Base-by-base conservation (phyloP, 2,329 filamentous ascomycete species). In the Amphichorda felina region DNA sequence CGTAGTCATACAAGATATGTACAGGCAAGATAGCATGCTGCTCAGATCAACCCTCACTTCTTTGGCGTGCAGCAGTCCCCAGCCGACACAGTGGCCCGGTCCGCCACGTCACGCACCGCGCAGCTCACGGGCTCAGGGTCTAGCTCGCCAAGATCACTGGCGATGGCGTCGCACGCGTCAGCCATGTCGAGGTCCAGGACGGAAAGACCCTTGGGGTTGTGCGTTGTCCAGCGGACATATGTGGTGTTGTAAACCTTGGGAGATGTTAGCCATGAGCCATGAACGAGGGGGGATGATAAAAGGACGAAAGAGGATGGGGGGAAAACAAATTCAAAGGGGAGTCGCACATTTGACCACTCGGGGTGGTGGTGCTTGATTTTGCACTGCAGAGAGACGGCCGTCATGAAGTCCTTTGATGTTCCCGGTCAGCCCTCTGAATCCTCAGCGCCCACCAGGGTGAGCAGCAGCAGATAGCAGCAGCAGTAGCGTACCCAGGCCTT, bases 201-300 rank as follows among this genome's bases (percentile, higher is more conserved):
- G 0, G 75, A 79, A n/a, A 86, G 57, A 2, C 81, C 80, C 8
- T 61, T 57, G 1, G 79, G 79, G 39, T 59, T 68, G 50, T 85
- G 81, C 2, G 80, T 85, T 8, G 79, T 84, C 81, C 80, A 85
- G 33, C 77, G 71, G 41, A 86, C 73, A 45, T 75, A 75, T 1
- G 74, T 72, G 5, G 70, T 78, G 50, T 82, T 84, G 57, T 79
- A 85, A 8, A 82, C 69, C 76, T 80, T 21, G 11, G n/a, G n/a
- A n/a, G n/a, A n/a, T n/a, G n/a, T n/a, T n/a, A n/a, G 19, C 19
- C 18, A 9, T 33, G 30, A 22, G n/a, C 11, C n/a, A n/a, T n/a
- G n/a, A n/a, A n/a, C n/a, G n/a, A n/a, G n/a, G n/a, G n/a, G n/a
- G n/a, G n/a, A n/a, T n/a, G n/a, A n/a, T n/a, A n/a, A n/a, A n/a